Evolutionary conservation across 495 filamentous ascomycete species (phyloP).

Genomic region (Tuber borchii): DNA sequence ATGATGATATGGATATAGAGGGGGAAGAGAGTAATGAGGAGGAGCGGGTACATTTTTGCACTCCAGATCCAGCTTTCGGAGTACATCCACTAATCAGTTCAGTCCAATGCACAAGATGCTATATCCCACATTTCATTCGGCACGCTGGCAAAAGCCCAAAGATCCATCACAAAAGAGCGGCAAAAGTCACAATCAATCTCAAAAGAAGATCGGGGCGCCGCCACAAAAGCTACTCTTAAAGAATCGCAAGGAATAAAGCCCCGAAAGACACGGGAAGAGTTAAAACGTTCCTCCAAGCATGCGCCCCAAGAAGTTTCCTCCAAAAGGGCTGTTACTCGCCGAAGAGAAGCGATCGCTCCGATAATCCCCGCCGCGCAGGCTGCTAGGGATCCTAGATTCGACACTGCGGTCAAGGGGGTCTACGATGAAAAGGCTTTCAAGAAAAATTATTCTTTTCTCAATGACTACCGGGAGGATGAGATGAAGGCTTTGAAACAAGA

Average conservation of each 20-base stretch:
- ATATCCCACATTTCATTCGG: slow-evolving; percentile 69
- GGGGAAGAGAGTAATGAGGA: slow-evolving; percentile 45
- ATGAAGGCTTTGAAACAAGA: slow-evolving; percentile 62
- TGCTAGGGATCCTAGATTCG: slow-evolving; percentile 82
- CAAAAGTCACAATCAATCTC: slow-evolving; percentile 40
- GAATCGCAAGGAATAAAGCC: slow-evolving; percentile 37
- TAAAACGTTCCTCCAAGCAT: slow-evolving; percentile 68
- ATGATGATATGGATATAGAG: slow-evolving; percentile 37
- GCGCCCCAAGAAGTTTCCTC: slow-evolving; percentile 73
- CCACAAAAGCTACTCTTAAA: slow-evolving; percentile 41
- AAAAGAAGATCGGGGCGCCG: slow-evolving; percentile 37
- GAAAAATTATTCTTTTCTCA: slow-evolving; percentile 75
- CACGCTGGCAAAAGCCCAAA: slow-evolving; percentile 76
- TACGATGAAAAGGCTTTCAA: slow-evolving; percentile 53
- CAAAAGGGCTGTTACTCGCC: slow-evolving; percentile 73
- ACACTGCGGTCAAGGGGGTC: slow-evolving; percentile 49
- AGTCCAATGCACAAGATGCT: slow-evolving; percentile 38
- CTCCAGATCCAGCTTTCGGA: neutral
- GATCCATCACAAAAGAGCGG: slow-evolving; percentile 49
- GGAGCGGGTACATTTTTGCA: slow-evolving; percentile 13
- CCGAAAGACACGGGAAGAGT: slow-evolving; percentile 42
- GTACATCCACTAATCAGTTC: neutral
- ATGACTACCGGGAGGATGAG: slow-evolving; percentile 74
- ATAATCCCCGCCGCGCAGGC: slow-evolving; percentile 48
- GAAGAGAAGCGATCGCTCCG: slow-evolving; percentile 60